These are phyloP conservation scores for Musa balbisiana DNA, from an alignment of 202 grass and related monocot species.

Conservation along the genomic window DNA sequence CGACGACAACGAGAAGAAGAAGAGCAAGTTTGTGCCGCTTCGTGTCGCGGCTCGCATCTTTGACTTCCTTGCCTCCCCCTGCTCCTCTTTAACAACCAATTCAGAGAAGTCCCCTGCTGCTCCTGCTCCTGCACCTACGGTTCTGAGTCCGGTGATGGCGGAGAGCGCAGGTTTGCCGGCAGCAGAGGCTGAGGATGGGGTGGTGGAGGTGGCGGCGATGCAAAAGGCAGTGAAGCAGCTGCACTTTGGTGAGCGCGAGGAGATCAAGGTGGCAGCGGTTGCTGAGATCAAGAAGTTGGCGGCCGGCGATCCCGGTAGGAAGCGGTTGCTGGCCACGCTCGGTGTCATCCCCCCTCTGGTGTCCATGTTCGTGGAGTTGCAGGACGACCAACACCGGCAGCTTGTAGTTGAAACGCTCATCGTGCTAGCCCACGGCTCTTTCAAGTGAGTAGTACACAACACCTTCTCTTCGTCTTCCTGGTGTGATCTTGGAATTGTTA, in stretches of 20 bases:
- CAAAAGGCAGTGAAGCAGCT: slow-evolving; percentile 48
- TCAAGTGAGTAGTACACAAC: slow-evolving; percentile 41
- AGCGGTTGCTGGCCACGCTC: slow-evolving; percentile 52
- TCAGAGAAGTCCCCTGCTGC: neutral
- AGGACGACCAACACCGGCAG: slow-evolving; percentile 5
- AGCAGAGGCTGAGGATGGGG: neutral
- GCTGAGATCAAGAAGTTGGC: slow-evolving; percentile 47
- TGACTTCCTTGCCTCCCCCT: neutral
- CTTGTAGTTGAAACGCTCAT: slow-evolving; percentile 45
- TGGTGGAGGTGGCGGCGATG: slow-evolving; percentile 4
- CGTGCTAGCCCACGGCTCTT: slow-evolving; percentile 61
- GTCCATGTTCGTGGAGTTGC: slow-evolving; percentile 36
- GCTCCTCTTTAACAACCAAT: neutral
- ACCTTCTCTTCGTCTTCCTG: neutral
- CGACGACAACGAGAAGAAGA: slow-evolving; percentile 2
- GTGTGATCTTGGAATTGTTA: neutral
- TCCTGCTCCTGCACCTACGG: neutral
- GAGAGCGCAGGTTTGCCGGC: neutral
- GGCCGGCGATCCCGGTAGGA: slow-evolving; percentile 34
- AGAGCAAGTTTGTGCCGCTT: slow-evolving; percentile 6
- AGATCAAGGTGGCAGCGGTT: slow-evolving; percentile 36
- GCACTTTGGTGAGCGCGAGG: slow-evolving; percentile 46
- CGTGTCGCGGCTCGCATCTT: neutral
- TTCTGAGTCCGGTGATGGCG: neutral
- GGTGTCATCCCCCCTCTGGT: slow-evolving; percentile 61